phyloP scores from a whole-genome alignment of 23 red algal species.

The Gracilaria gracilis region DNA sequence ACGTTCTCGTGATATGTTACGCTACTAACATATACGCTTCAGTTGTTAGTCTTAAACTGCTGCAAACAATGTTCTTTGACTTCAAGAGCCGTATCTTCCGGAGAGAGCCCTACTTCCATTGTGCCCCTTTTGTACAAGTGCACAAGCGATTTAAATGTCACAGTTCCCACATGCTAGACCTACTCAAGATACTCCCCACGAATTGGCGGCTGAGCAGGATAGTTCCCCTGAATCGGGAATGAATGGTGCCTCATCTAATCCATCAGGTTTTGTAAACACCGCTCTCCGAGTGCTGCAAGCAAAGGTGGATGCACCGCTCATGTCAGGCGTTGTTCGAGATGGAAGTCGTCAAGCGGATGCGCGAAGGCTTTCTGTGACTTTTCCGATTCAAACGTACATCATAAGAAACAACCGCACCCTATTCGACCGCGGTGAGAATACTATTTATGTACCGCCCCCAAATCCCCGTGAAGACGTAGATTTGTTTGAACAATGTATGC shows the following conservation, averaged over 20 bases:
- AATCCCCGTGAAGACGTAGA: conserved; percentile 3
- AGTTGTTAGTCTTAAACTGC: no score
- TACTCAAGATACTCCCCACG: no score
- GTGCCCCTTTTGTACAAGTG: no score
- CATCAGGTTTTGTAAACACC: not conserved
- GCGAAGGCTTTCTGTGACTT: not conserved
- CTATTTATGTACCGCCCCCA: not conserved
- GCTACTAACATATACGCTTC: no score
- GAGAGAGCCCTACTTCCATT: no score
- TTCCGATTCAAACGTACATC: conserved; percentile 45
- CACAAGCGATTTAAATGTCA: no score
- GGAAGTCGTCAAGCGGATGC: not conserved
- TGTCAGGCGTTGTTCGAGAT: conserved; percentile 16
- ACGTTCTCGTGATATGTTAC: no score
- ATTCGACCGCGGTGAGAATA: conserved; percentile 43
- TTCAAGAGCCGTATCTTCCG: no score
- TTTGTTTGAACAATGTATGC: conserved; percentile 12
- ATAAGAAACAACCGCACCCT: conserved; percentile 19
- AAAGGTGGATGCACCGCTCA: conserved; percentile 18
- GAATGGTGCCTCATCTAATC: not conserved
- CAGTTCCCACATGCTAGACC: no score
- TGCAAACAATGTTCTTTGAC: no score
- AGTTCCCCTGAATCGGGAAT: no score
- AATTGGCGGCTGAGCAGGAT: no score
- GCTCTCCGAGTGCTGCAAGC: not conserved